Base-by-base conservation (phyloP, 2,329 filamentous ascomycete species). In the Pseudogymnoascus sp. region DNA sequence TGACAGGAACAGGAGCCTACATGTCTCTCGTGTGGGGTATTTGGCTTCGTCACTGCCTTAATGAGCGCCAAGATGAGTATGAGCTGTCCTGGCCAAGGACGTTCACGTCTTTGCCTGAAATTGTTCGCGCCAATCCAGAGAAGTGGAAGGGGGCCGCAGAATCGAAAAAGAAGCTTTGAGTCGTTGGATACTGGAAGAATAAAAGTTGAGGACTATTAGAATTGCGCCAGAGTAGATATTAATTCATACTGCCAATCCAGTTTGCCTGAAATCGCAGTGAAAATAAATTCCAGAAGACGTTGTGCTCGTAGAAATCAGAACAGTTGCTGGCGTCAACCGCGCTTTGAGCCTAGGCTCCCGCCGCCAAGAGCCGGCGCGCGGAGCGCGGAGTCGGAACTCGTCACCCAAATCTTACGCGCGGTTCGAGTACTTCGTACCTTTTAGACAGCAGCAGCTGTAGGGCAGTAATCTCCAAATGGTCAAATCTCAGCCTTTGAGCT, bases 21-120 rank as follows among this genome's bases (percentile, higher is more conserved):
- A 84, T 83, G 68, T 89, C 89, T 71, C 85, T 90, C 67, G 77
- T 83, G 12, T 91, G 88, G 87, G 87, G 85, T 12, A 84, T 89
- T 42, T 89, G 86, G 83, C 77, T 91, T 11, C 80, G 87, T 59
- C 86, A 89, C 70, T 88, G 86, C 68, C 73, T 90, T 63, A 89
- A 90, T 69, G 80, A 82, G 1, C 79, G 79, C 64, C 85, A 87
- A 69, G 84, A 88, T 37, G 83, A 89, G 70, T 90, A 83, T 69
- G 77, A 82, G 63, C 72, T 90, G 63, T 70, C 78, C 50, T 91
- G 88, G 88, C 84, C 86, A 10, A 80, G 78, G 60, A 67, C 81
- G 25, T 81, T 80, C 69, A 81, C 77, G 18, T 80, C 71, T 10
- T 64, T 77, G 21, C 75, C 75, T 1, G 74, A 74, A 59, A 73